Conservation (phyloP, 345 rosid genomes). For the Combretum micranthum region DNA sequence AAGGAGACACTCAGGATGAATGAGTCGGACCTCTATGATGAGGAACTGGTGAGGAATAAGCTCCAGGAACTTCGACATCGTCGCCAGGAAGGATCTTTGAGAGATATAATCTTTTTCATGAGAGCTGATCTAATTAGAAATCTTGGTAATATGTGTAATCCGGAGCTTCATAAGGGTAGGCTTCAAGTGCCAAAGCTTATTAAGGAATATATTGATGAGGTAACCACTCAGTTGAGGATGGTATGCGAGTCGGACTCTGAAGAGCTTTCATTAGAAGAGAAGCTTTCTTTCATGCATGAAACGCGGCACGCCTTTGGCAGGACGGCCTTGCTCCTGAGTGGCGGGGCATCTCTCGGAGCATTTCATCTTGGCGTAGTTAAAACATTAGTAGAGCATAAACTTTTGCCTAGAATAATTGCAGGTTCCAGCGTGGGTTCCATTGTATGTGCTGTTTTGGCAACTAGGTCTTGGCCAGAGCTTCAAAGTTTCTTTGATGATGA, state of each 20-base stretch:
- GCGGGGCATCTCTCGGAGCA: conserved; percentile 98
- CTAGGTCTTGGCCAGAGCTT: conserved; percentile 96
- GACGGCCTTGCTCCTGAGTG: conserved; percentile 96
- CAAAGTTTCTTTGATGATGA: conserved; percentile 89
- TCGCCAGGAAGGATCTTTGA: conserved; percentile 76
- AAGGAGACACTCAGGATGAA: conserved; percentile 74
- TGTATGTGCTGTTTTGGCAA: conserved; percentile 75
- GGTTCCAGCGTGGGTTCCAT: conserved; percentile 99
- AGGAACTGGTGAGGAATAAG: conserved; percentile 81
- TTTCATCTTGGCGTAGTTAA: conserved; percentile 88
- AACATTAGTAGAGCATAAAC: conserved; percentile 86
- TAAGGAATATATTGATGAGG: conserved; percentile 91
- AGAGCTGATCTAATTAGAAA: conserved; percentile 95
- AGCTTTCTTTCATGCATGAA: conserved; percentile 92
- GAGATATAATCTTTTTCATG: conserved; percentile 94
- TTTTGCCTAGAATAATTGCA: conserved; percentile 82
- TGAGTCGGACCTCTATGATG: conserved; percentile 76
- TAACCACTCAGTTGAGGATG: conserved; percentile 84
- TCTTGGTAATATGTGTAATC: conserved; percentile 95
- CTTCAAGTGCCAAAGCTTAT: conserved; percentile 91
- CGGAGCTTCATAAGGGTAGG: conserved; percentile 95
- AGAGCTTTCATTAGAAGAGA: conserved; percentile 92
- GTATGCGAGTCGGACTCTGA: conserved; percentile 83
- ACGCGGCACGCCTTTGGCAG: conserved; percentile 97
- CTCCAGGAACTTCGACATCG: conserved; percentile 76